phyloP scores from a whole-genome alignment of 1,284 basidiomycete genomes.

The Vanrija sp. region DNA sequence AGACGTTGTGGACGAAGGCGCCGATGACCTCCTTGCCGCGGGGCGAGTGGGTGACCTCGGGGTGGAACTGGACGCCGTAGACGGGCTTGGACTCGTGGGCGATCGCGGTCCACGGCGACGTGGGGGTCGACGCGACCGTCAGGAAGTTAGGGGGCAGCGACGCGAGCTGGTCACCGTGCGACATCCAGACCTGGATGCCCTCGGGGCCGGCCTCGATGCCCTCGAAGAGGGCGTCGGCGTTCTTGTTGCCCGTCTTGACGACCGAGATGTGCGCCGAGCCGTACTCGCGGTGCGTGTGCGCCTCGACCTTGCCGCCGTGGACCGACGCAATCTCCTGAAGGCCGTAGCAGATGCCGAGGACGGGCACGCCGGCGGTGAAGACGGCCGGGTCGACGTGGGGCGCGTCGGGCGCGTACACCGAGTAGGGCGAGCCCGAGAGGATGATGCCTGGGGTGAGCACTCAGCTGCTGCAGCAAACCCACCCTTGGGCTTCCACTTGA shows the following conservation, averaged over 20 bases:
- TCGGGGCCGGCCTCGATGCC: conserved; percentile 61
- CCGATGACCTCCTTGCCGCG: conserved; percentile 88
- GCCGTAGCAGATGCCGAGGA: conserved; percentile 97
- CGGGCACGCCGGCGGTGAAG: conserved; percentile 84
- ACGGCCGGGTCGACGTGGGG: conserved; percentile 94
- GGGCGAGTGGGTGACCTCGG: conserved; percentile 94
- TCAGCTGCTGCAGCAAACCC: conserved; percentile 3
- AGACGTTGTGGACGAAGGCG: conserved; percentile 81
- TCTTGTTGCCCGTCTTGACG: conserved; percentile 60
- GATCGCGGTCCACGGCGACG: conserved; percentile 89
- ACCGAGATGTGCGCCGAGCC: conserved; percentile 83
- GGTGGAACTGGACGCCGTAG: conserved; percentile 98
- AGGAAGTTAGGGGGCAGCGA: conserved; percentile 78
- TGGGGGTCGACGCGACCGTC: conserved; percentile 79
- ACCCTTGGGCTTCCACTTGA: conserved; percentile 96
- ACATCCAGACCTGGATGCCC: conserved; percentile 96
- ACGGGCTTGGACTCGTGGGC: conserved; percentile 85
- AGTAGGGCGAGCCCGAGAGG: conserved; percentile 96
- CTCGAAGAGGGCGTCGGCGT: conserved; percentile 76
- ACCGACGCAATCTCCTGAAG: conserved; percentile 95
- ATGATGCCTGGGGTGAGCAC: conserved; percentile 69
- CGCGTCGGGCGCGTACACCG: conserved; percentile 89
- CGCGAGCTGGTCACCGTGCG: conserved; percentile 92
- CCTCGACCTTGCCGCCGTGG: conserved; percentile 79
- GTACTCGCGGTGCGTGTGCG: conserved; percentile 91